Evolutionary conservation across 2,329 filamentous ascomycete genomes (phyloP), one percentile per base, ranked within the genome.

Genomic region (Fusarium luffae): DNA sequence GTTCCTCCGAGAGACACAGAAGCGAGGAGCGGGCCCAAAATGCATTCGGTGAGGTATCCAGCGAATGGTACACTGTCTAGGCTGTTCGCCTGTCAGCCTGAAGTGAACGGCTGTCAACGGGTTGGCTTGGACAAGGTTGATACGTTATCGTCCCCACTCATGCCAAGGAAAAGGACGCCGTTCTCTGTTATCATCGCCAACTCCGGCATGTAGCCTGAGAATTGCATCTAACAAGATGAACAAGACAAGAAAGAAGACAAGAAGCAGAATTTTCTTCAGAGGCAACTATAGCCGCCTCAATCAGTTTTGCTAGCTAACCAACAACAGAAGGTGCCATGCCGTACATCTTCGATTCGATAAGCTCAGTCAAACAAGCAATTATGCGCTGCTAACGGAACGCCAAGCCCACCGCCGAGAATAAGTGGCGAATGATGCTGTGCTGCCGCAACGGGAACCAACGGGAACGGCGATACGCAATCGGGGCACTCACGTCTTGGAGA

Each of bases 341-440:
- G 49, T 52, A 25, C 34, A 42, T 52, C 34, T 52, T 52, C 34
- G 49, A 52, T 41, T 65, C 43, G 48, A 66, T 54, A 66, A 66
- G 48, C 37, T 66, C 54, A 50, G 41, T 51, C 40, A 23, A 50
- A 19, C 44, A 59, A 64, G 62, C 52, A 64, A 51, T 57, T 65
- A 59, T 59, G 59, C 51, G 44, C 51, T 64, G 61, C 47, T 54
- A 60, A 54, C 42, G 25, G 56, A 56, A 14, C 28, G 68, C 68
- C 68, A 70, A 70, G 63, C 18, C 48, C 43, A 41, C 11, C 61
- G 50, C 59, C 49, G 44, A 65, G 55, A 61, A 61, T 27, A 46
- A 47, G 68, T 70, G 68, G 68, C 68, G 62, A 70, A 65, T 49
- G 23, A 68, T 27, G 30, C 46, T 50, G 23, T 54, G 59, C 23